A percentile compares a stretch with the other conserved stretches of the same genome.
phyloP scores from a whole-genome alignment of 139 green algal genomes.

The Chlorella sorokiniana region DNA sequence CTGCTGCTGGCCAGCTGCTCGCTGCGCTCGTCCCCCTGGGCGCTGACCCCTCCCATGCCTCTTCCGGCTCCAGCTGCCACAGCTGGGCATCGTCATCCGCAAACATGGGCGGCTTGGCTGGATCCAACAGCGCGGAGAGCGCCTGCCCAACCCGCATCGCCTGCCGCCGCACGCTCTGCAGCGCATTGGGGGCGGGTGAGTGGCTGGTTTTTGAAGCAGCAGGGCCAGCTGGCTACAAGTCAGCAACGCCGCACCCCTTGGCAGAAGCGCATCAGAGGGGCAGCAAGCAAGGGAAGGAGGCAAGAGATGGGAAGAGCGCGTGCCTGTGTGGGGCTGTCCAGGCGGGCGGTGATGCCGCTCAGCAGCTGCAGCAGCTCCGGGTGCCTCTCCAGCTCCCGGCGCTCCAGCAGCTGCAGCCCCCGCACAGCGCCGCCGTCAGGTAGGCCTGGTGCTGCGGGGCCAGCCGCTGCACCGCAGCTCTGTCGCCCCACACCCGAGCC shows the following conservation, averaged over 20 bases:
- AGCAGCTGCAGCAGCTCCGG: constrained; percentile 48
- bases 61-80: constrained; percentile 49
- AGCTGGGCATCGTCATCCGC: constrained; percentile 48
- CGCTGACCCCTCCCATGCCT: constrained; percentile 67
- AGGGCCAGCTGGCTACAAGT: neutral
- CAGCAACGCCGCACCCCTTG: neutral
- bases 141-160: constrained; percentile 66
- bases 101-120: constrained; percentile 57
- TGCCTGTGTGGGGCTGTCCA: constrained; percentile 57
- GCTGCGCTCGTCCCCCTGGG: neutral
- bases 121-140: constrained; percentile 55
- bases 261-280: neutral
- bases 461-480: constrained; percentile 32
- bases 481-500: constrained; percentile 56
- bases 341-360: constrained; percentile 53
- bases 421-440: constrained; percentile 46
- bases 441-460: constrained; percentile 59
- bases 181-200: neutral
- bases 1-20: neutral
- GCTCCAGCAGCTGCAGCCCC: constrained; percentile 24
- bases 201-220: neutral
- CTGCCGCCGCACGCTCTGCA: constrained; percentile 48
- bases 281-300: neutral
- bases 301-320: neutral
- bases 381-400: constrained; percentile 27